phyloP scores from a whole-genome alignment of 1,284 basidiomycete genomes.

The Cutaneotrichosporon cutaneum region DNA sequence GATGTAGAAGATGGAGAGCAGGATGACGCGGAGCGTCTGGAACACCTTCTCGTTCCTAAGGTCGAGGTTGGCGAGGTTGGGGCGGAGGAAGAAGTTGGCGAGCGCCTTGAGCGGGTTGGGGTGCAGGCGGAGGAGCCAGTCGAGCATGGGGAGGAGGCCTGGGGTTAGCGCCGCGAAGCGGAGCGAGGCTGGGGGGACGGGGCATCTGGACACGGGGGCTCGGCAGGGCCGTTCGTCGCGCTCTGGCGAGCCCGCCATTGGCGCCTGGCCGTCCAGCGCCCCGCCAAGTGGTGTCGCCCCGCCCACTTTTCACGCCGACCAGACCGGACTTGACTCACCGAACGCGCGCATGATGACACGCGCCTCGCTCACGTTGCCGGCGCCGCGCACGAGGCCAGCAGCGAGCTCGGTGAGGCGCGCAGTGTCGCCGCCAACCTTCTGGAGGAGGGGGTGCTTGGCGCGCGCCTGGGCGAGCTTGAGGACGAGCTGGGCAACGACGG shows the following conservation, averaged over 20 bases:
- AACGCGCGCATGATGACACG: constrained; percentile 49
- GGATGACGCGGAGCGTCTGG: constrained; percentile 42
- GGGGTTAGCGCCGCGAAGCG: constrained; percentile 2
- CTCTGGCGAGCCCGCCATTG: no score
- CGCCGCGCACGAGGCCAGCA: constrained; percentile 37
- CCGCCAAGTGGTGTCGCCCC: not conserved
- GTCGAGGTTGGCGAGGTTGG: constrained; percentile 22
- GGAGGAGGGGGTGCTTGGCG: constrained; percentile 25
- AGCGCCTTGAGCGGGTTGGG: constrained; percentile 38
- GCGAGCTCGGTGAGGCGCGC: constrained; percentile 32
- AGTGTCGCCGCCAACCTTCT: constrained; percentile 13
- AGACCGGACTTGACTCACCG: constrained; percentile 33
- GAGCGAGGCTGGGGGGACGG: no score
- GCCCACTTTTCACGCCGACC: constrained; percentile 1
- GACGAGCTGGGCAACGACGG: constrained; percentile 41
- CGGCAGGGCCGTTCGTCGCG: no score
- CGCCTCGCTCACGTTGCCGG: constrained; percentile 42
- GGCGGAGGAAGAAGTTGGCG: constrained; percentile 20
- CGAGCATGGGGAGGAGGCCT: constrained; percentile 45
- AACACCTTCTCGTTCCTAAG: constrained; percentile 31
- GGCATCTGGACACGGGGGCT: no score
- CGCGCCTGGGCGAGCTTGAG: constrained; percentile 38
- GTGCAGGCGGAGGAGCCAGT: constrained; percentile 41
- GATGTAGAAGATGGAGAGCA: constrained; percentile 46
- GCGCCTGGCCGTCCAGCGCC: not conserved